These are phyloP conservation scores for Podospora bellae-mahoneyi DNA, from an alignment of 495 filamentous ascomycete species.

Conservation along the genomic window DNA sequence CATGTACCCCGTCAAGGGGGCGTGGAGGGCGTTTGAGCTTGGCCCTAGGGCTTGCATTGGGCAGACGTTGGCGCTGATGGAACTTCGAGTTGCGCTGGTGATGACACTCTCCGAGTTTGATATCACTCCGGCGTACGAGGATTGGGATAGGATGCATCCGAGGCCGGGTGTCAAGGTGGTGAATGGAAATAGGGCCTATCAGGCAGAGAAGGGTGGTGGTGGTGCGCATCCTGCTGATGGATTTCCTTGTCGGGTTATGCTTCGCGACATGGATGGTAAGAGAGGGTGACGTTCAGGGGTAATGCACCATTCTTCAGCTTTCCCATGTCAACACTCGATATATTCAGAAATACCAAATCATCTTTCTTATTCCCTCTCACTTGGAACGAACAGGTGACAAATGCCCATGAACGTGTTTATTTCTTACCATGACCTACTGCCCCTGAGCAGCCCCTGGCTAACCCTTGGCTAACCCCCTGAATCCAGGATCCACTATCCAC, in stretches of 20 bases:
- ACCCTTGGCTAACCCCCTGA: too few species aligned
- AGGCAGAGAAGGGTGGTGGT: not conserved
- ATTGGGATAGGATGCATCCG: constrained; percentile 3
- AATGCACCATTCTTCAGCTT: too few species aligned
- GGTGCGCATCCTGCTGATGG: constrained; percentile 14
- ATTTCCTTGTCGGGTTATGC: constrained; percentile 12
- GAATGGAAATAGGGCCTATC: constrained; percentile 10
- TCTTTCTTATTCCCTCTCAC: too few species aligned
- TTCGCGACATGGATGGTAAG: too few species aligned
- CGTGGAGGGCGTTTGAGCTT: constrained; percentile 41
- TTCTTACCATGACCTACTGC: too few species aligned
- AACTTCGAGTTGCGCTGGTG: not conserved
- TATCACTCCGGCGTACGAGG: constrained; percentile 10
- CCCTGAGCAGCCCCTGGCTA: too few species aligned
- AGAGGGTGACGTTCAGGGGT: too few species aligned
- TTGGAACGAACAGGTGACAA: too few species aligned
- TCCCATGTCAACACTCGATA: too few species aligned
- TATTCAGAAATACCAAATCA: too few species aligned
- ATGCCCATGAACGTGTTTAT: too few species aligned
- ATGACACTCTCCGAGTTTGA: constrained; percentile 5
- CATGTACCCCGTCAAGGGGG: constrained; percentile 16
- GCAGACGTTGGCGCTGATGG: constrained; percentile 1
- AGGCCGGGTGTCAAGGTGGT: not conserved
- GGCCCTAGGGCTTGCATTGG: constrained; percentile 46
- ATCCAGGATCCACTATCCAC: too few species aligned